Evolutionary conservation across 1,139 yeast genomes (phyloP).

Genomic region (Arxiozyma bovina): DNA sequence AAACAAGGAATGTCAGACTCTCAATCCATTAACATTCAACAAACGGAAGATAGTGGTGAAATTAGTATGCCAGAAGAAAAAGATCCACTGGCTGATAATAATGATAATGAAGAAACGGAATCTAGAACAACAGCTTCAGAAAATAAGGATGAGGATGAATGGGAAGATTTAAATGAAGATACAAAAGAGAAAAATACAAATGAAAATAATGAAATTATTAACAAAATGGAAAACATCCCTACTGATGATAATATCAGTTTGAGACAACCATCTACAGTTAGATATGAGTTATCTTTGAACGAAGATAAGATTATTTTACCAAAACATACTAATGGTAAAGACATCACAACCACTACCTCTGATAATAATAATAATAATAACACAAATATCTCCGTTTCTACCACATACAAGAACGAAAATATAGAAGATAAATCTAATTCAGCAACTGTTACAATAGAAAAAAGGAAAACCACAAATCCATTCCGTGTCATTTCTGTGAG

Average conservation of each 20-base stretch:
- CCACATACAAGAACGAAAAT: background rate
- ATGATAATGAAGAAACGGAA: constrained; percentile 1
- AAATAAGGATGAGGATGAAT: constrained; percentile 2
- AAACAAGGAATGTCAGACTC: no score
- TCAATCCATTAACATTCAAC: no score
- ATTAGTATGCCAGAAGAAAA: background rate
- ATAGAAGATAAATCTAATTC: background rate
- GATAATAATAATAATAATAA: background rate
- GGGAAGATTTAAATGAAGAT: constrained; percentile 7
- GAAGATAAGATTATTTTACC: constrained; percentile 9
- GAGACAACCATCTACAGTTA: background rate
- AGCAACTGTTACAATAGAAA: background rate
- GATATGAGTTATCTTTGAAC: background rate
- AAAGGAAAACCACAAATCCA: constrained; percentile 19
- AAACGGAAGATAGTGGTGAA: background rate
- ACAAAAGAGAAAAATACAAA: background rate
- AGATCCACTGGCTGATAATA: background rate
- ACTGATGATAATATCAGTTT: background rate
- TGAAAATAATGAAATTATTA: background rate
- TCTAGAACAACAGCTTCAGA: constrained; percentile 1
- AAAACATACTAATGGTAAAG: constrained; percentile 5
- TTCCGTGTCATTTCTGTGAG: constrained; percentile 30
- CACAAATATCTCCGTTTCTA: background rate
- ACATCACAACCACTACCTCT: background rate
- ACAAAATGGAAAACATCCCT: background rate